These are phyloP conservation scores for Fusarium cyanostomum DNA, from an alignment of 2,329 filamentous ascomycete genomes.

Conservation along the genomic window DNA sequence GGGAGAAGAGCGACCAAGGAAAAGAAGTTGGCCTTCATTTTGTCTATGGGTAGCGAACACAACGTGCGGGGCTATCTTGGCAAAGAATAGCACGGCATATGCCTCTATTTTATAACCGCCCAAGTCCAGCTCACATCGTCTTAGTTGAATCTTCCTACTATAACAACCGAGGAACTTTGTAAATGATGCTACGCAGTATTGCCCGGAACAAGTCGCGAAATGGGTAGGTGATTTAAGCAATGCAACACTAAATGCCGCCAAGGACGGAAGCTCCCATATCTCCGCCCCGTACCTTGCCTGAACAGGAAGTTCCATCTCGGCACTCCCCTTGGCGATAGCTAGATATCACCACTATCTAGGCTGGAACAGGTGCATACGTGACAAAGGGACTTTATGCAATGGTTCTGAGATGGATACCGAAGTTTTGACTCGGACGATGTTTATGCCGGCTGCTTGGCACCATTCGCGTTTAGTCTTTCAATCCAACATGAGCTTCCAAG, in stretches of 20 bases:
- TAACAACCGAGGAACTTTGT: slow-evolving; percentile 18
- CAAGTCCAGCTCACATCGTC: background rate
- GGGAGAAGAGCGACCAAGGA: slow-evolving; percentile 18
- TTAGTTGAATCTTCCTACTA: background rate
- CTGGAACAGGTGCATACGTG: background rate
- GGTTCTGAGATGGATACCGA: background rate
- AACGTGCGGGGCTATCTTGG: no score
- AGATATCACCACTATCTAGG: background rate
- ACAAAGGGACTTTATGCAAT: background rate
- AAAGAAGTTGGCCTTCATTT: slow-evolving; percentile 14
- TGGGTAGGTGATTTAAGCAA: slow-evolving; percentile 30
- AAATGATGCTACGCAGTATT: slow-evolving; percentile 19
- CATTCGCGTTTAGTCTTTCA: no score
- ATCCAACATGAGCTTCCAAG: no score
- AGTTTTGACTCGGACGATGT: no score
- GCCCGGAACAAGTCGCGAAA: slow-evolving; percentile 20
- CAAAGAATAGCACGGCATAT: background rate
- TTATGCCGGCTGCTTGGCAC: no score
- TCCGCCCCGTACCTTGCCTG: slow-evolving; percentile 22
- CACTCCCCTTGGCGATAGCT: background rate
- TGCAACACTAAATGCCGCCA: slow-evolving; percentile 18
- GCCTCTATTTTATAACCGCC: slow-evolving; percentile 1
- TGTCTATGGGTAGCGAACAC: slow-evolving; percentile 4
- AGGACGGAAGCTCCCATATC: slow-evolving; percentile 32
- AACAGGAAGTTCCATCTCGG: slow-evolving; percentile 24